Base-by-base conservation (phyloP, 2,329 filamentous ascomycete genomes). In the Thelonectria discophora region DNA sequence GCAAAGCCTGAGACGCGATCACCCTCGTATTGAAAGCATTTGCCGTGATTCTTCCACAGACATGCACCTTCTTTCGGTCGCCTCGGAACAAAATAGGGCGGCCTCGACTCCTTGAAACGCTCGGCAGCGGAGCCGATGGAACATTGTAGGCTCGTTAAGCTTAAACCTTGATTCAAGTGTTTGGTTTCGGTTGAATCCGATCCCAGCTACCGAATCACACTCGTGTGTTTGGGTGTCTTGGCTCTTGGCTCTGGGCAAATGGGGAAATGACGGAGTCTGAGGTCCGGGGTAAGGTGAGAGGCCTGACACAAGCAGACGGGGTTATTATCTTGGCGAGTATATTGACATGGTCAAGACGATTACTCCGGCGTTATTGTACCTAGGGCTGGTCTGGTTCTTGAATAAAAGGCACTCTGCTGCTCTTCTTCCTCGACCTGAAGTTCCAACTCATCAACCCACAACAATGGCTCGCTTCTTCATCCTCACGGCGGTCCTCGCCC, bases 401-500 rank as follows among this genome's bases (percentile, higher is more conserved):
- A 37, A 37, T 37, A 37, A 37, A 37, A 13, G 15, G 15, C 15
- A 13, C 34, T 15, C 34, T 15, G 15, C 11, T 4, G 2, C 34
- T 15, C 34, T 15, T 37, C 11, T 4, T 3, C 34, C 12, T 13
- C 34, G 3, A 30, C 5, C 8, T 9, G 27, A 30, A 11, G 34
- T 2, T 37, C 34, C 11, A 37, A 37, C 34, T 37, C 34, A 37
- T 37, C 34, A 37, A 37, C 11, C 11, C 34, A 37, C 51, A 34
- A 73, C 30, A 21, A 81, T 82, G 79, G 61, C 75, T 32, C 70
- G 73, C 18, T 66, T 77, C 51, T 72, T 71, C 30, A 52, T 79
- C 48, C 47, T 83, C 54, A 72, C 81, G 11, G 72, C 77, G 24
- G 75, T 75, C 43, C 73, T 84, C 15, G 80, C 80, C 30, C 73